Conservation (phyloP, 2,329 filamentous ascomycete genomes). For the Arthrocladium fulminans region DNA sequence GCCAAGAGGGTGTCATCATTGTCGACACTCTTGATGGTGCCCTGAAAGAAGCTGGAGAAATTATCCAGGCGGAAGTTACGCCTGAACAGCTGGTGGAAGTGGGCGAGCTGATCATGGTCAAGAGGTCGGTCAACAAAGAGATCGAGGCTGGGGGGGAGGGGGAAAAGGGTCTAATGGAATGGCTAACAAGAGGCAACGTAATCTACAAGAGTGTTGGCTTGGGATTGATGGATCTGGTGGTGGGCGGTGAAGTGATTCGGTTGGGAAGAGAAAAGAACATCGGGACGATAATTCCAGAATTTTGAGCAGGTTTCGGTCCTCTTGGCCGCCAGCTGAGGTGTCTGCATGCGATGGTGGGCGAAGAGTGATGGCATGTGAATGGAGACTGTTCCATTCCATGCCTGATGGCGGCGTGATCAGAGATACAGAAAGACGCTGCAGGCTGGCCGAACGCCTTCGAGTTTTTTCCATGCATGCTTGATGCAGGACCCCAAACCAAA, state of each 20-base stretch:
- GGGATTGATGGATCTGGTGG: slow-evolving; percentile 59
- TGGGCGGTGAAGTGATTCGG: slow-evolving; percentile 49
- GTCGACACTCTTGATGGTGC: slow-evolving; percentile 67
- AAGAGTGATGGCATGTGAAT: too few species aligned
- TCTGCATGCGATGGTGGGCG: too few species aligned
- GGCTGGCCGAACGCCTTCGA: too few species aligned
- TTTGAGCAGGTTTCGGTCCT: too few species aligned
- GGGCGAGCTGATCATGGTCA: slow-evolving; percentile 66
- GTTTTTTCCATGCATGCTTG: too few species aligned
- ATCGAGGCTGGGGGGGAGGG: slow-evolving; percentile 29
- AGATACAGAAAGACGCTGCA: too few species aligned
- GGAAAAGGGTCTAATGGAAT: slow-evolving; percentile 44
- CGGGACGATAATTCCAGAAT: slow-evolving; percentile 41
- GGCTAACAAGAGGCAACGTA: slow-evolving; percentile 55
- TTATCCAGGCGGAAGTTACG: slow-evolving; percentile 66
- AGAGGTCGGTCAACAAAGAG: slow-evolving; percentile 39
- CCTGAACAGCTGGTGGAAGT: slow-evolving; percentile 75
- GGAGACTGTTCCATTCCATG: too few species aligned
- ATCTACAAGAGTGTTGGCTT: slow-evolving; percentile 63
- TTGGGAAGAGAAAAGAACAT: slow-evolving; percentile 48
- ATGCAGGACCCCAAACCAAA: too few species aligned
- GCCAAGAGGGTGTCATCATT: slow-evolving; percentile 51
- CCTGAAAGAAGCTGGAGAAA: slow-evolving; percentile 74
- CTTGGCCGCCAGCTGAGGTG: too few species aligned
- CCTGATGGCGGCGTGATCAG: too few species aligned